phyloP scores from a whole-genome alignment of 139 green algal genomes.

The Pleodorina starrii region DNA sequence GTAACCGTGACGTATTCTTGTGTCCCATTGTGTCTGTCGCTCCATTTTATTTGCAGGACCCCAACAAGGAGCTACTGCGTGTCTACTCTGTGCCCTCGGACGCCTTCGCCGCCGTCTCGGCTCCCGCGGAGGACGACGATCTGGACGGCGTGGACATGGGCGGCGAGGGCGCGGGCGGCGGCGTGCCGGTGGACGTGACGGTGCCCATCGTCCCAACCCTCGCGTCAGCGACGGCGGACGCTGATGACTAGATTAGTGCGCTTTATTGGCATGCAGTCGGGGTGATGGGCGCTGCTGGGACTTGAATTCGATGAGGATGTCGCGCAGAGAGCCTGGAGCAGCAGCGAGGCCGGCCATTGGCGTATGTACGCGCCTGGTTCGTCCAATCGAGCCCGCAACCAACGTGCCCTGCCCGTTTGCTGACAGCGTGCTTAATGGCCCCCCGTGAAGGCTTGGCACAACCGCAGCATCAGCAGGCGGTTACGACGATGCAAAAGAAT shows the following conservation, averaged over 20 bases:
- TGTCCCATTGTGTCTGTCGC: neutral
- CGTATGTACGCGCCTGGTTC: too few relatives aligned
- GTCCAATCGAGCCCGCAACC: too few relatives aligned
- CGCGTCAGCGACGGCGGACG: neutral
- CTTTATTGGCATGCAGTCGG: too few relatives aligned
- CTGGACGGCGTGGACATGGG: constrained; percentile 36
- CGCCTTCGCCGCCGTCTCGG: constrained; percentile 67
- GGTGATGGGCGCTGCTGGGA: too few relatives aligned
- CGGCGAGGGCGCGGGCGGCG: constrained; percentile 7
- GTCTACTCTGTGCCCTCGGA: constrained; percentile 85
- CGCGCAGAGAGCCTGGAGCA: too few relatives aligned
- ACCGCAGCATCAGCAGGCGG: too few relatives aligned
- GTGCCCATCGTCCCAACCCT: constrained; percentile 16
- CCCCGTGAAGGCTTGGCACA: too few relatives aligned
- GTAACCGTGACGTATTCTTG: neutral
- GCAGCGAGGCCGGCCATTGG: too few relatives aligned
- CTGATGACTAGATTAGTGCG: neutral
- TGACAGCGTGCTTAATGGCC: too few relatives aligned
- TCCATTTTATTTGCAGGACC: constrained; percentile 73
- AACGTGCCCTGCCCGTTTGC: too few relatives aligned
- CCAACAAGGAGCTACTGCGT: constrained; percentile 94
- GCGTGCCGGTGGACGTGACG: neutral
- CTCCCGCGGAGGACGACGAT: constrained; percentile 8
- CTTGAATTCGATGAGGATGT: too few relatives aligned
- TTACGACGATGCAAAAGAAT: too few relatives aligned